Conservation (phyloP, 108 stramenopile species). For the Phaeodactylum tricornutum region DNA sequence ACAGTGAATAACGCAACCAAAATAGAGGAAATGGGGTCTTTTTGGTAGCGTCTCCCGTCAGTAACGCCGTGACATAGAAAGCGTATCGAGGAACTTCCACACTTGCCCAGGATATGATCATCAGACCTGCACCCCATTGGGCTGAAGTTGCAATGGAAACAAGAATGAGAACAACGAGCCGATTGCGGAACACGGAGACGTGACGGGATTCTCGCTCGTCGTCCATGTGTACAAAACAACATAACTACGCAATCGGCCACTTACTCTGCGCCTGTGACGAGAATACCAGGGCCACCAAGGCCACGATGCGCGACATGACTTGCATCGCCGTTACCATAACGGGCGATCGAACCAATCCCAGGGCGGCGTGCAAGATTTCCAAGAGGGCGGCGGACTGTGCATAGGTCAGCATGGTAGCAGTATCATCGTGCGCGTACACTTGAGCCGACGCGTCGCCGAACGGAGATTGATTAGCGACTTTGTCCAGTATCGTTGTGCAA, state of each 20-base stretch:
- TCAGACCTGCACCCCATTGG: constrained; percentile 79
- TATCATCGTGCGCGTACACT: constrained; percentile 16
- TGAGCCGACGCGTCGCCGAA: constrained; percentile 18
- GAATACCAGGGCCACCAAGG: constrained; percentile 55
- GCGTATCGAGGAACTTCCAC: constrained; percentile 94
- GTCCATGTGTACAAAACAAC: neutral
- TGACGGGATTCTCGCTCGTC: constrained; percentile 3
- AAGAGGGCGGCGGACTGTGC: constrained; percentile 74
- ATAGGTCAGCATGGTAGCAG: constrained; percentile 33
- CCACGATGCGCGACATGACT: constrained; percentile 77
- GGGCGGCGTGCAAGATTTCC: constrained; percentile 85
- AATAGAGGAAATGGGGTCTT: constrained; percentile 89
- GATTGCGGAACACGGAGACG: neutral
- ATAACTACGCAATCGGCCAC: constrained; percentile 4
- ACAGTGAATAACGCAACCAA: constrained; percentile 94
- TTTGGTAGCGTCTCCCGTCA: constrained; percentile 80
- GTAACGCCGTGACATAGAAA: constrained; percentile 83
- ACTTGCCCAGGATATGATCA: constrained; percentile 81
- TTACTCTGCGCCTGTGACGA: constrained; percentile 69
- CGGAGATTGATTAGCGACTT: constrained; percentile 4
- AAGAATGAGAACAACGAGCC: constrained; percentile 1
- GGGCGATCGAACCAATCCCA: constrained; percentile 89
- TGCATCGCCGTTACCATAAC: constrained; percentile 88
- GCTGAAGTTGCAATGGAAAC: constrained; percentile 11
- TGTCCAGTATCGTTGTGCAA: constrained; percentile 4